Percentiles rank a stretch among this genome's conserved stretches.
These are phyloP conservation scores for Plasmodium vivax DNA, from an alignment of 169 alveolate genomes.

Conservation along the genomic window DNA sequence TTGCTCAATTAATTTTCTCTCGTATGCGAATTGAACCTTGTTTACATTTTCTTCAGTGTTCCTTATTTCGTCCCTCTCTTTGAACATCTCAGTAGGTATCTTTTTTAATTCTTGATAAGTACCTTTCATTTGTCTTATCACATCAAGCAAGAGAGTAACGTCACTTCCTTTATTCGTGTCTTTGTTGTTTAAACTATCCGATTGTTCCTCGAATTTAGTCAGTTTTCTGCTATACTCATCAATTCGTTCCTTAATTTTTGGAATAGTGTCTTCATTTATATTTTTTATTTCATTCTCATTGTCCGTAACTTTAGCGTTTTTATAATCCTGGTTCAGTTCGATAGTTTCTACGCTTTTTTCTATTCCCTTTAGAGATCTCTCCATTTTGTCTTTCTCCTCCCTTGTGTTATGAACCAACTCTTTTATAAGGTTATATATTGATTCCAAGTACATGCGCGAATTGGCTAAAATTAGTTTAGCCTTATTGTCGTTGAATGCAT, in stretches of 20 bases:
- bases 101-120: conserved; percentile 2
- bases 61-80: neutral
- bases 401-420: neutral
- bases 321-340: neutral
- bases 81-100: neutral
- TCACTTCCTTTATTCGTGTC: neutral
- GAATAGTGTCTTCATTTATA: conserved; percentile 13
- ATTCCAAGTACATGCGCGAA: neutral
- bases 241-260: neutral
- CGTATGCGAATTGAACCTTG: neutral
- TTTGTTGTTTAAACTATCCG: neutral
- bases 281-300: neutral
- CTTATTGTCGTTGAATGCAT: conserved; percentile 1
- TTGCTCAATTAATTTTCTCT: conserved; percentile 1
- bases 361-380: neutral
- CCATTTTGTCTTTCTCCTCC: neutral
- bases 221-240: neutral
- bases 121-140: neutral
- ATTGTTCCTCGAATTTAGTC: neutral
- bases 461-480: neutral
- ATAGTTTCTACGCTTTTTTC: neutral
- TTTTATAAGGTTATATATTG: neutral
- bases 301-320: neutral
- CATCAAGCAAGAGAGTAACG: neutral
- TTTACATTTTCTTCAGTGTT: neutral